These are phyloP conservation scores for Xylaria flabelliformis DNA, from an alignment of 495 filamentous ascomycete species.

Conservation along the genomic window DNA sequence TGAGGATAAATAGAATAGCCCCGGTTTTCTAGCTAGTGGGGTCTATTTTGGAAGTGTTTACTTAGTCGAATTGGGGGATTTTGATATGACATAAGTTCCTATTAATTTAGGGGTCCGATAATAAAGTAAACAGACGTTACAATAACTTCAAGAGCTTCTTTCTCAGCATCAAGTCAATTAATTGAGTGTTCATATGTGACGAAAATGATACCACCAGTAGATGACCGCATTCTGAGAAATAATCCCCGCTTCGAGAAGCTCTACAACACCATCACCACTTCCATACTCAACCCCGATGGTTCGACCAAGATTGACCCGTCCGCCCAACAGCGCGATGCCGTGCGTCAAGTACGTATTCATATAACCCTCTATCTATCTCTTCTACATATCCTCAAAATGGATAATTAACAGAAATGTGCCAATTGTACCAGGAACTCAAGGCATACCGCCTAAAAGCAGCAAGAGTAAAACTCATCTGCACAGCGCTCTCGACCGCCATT, in stretches of 20 bases:
- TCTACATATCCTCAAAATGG: not conserved
- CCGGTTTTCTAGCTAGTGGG: not conserved
- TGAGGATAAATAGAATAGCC: not conserved
- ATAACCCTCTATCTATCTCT: not conserved
- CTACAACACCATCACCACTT: constrained; percentile 64
- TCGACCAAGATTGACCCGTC: constrained; percentile 61
- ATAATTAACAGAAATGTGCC: not conserved
- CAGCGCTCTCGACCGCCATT: constrained; percentile 43
- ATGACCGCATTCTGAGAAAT: constrained; percentile 63
- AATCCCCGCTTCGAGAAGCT: constrained; percentile 71
- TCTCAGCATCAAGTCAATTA: not conserved
- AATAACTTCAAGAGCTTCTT: not conserved
- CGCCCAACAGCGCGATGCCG: constrained; percentile 59
- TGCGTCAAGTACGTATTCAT: constrained; percentile 54
- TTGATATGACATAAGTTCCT: not conserved
- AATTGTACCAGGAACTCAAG: constrained; percentile 45
- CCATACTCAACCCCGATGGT: constrained; percentile 65
- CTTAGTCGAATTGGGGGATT: too few relatives aligned
- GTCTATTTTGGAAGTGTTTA: not conserved
- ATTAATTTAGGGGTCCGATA: not conserved
- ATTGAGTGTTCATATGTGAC: not conserved
- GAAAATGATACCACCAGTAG: constrained; percentile 70
- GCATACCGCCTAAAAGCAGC: constrained; percentile 48
- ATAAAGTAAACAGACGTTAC: not conserved
- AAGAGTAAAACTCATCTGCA: constrained; percentile 47